A percentile compares a stretch with the other conserved stretches of the same genome.
phyloP scores from a whole-genome alignment of 352 stramenopile species.

The Phytophthora kernoviae region DNA sequence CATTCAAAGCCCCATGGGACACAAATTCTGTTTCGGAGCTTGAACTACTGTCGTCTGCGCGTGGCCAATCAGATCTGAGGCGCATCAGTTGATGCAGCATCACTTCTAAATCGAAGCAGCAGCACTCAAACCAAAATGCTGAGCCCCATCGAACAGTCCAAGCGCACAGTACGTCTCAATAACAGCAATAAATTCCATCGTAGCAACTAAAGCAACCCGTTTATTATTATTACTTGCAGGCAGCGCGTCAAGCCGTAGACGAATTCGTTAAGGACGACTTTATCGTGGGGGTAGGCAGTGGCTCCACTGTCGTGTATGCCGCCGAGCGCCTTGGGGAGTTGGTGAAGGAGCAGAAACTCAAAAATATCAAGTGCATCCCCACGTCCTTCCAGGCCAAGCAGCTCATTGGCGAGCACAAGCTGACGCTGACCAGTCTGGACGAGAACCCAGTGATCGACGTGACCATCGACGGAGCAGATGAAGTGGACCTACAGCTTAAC shows the following conservation, averaged over 20 bases:
- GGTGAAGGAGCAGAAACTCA: slow-evolving; percentile 90
- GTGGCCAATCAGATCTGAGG: too few species aligned
- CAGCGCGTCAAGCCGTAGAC: slow-evolving; percentile 88
- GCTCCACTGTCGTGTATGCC: slow-evolving; percentile 98
- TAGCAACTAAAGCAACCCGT: background rate
- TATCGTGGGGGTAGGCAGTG: slow-evolving; percentile 97
- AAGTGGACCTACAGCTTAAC: slow-evolving; percentile 97
- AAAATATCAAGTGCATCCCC: slow-evolving; percentile 95
- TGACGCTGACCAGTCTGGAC: slow-evolving; percentile 83
- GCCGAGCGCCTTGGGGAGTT: slow-evolving; percentile 96
- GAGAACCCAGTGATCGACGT: slow-evolving; percentile 94
- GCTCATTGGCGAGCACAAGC: slow-evolving; percentile 82
- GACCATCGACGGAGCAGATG: slow-evolving; percentile 98
- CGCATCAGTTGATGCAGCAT: background rate
- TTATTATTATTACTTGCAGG: slow-evolving; percentile 47
- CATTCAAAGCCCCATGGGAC: too few species aligned
- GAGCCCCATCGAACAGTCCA: slow-evolving; percentile 74
- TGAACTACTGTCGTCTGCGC: too few species aligned
- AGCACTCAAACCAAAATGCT: slow-evolving; percentile 24
- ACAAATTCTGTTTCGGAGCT: too few species aligned
- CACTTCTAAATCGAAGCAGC: background rate
- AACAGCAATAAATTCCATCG: background rate
- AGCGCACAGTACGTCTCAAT: slow-evolving; percentile 53
- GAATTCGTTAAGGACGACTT: slow-evolving; percentile 94
- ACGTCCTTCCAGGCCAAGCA: slow-evolving; percentile 98